Conservation (phyloP, 371 early-diverging fungal genomes). For the Zychaea mexicana region DNA sequence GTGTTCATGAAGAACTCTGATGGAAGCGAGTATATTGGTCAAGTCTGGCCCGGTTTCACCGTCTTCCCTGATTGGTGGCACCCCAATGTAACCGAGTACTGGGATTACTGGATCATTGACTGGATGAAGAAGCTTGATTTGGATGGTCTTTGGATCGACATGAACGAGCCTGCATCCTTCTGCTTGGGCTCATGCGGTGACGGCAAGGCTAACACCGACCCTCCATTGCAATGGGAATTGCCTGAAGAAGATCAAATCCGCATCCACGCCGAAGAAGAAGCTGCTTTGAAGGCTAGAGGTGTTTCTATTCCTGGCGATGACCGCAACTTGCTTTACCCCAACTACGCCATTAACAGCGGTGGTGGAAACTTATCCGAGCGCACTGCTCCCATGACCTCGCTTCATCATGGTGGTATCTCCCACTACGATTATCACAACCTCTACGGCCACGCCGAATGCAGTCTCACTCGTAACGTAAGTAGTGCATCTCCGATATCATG, state of each 20-base stretch:
- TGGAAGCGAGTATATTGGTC: slow-evolving; percentile 47
- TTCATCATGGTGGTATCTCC: slow-evolving; percentile 54
- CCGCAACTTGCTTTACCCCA: slow-evolving; percentile 39
- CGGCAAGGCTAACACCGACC: slow-evolving; percentile 25
- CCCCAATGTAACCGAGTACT: slow-evolving; percentile 16
- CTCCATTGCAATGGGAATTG: slow-evolving; percentile 38
- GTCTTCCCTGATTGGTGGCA: slow-evolving; percentile 30
- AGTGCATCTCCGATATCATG: too few relatives aligned
- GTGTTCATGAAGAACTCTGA: slow-evolving; percentile 53
- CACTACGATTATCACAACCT: slow-evolving; percentile 71
- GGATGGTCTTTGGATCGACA: slow-evolving; percentile 67
- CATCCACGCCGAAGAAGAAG: slow-evolving; percentile 2
- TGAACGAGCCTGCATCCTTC: slow-evolving; percentile 75
- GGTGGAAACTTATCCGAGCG: slow-evolving; percentile 47
- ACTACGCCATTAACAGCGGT: slow-evolving; percentile 43
- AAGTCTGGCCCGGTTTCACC: slow-evolving; percentile 67
- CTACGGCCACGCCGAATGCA: slow-evolving; percentile 45
- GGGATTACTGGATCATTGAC: slow-evolving; percentile 21
- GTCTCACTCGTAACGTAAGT: slow-evolving; percentile 28
- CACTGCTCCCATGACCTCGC: slow-evolving; percentile 61
- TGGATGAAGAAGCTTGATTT: slow-evolving; percentile 21
- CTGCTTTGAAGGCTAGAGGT: slow-evolving; percentile 11
- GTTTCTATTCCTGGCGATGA: slow-evolving; percentile 18
- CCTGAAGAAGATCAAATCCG: slow-evolving; percentile 7
- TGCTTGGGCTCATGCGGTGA: slow-evolving; percentile 27